Evolutionary conservation across 2,329 filamentous ascomycete genomes (phyloP).

Genomic region (Clarireedia hainanense): DNA sequence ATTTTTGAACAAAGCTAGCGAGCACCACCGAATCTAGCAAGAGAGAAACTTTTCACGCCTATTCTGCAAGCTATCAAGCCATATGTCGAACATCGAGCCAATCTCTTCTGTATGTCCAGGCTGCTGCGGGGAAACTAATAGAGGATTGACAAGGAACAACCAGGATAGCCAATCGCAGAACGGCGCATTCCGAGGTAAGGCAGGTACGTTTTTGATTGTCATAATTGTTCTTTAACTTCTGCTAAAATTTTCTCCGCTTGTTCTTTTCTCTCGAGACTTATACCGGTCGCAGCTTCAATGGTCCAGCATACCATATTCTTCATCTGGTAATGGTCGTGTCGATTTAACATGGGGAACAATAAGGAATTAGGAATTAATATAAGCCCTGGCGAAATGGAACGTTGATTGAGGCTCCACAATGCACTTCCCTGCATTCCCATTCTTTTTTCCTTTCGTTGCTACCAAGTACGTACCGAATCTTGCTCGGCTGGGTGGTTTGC

Average conservation of each 20-base stretch:
- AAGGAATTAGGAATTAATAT: not conserved
- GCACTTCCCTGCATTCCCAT: not conserved
- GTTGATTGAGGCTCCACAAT: conserved; percentile 8
- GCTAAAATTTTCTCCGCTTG: not conserved
- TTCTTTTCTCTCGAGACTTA: not conserved
- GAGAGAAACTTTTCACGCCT: not conserved
- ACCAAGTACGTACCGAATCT: not conserved
- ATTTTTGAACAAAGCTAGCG: not conserved
- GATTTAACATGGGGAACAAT: not conserved
- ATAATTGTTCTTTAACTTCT: not conserved
- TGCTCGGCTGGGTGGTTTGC: not conserved
- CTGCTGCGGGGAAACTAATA: not conserved
- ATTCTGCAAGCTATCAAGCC: not conserved
- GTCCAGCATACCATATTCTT: conserved; percentile 3
- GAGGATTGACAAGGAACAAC: not conserved
- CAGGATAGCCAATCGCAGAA: conserved; percentile 1
- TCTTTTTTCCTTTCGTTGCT: not conserved
- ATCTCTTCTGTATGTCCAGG: not conserved
- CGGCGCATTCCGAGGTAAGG: conserved; percentile 4
- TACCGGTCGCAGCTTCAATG: not conserved
- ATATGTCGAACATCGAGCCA: not conserved
- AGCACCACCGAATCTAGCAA: not conserved
- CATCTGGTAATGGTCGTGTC: not conserved
- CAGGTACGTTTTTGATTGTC: not conserved
- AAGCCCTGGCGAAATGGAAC: not conserved